These are phyloP conservation scores for Cyclocybe cylindracea DNA, from an alignment of 768 basidiomycete species.

Conservation along the genomic window DNA sequence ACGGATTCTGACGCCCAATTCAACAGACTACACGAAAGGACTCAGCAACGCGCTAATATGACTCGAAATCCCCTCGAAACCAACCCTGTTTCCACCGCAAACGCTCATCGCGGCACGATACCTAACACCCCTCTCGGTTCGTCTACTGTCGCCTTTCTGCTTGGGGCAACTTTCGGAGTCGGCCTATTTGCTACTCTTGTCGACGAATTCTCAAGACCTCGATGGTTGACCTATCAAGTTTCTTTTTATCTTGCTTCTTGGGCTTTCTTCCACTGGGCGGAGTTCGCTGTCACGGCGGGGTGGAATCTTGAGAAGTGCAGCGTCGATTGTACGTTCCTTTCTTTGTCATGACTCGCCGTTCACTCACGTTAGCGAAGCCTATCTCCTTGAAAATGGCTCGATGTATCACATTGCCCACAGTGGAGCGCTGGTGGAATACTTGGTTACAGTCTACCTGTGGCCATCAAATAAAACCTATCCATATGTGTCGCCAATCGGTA, in stretches of 20 bases:
- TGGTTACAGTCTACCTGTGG: constrained; percentile 65
- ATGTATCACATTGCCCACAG: constrained; percentile 86
- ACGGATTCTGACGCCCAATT: constrained; percentile 22
- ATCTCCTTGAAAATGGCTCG: constrained; percentile 86
- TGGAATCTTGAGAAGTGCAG: constrained; percentile 94
- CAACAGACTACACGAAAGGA: constrained; percentile 38
- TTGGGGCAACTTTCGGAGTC: constrained; percentile 71
- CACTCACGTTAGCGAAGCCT: constrained; percentile 55
- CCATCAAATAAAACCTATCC: constrained; percentile 62
- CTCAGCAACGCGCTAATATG: constrained; percentile 40
- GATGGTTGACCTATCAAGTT: constrained; percentile 76
- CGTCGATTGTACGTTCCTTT: constrained; percentile 76
- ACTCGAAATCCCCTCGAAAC: constrained; percentile 50
- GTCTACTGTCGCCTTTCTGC: constrained; percentile 78
- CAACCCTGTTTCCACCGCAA: constrained; percentile 37
- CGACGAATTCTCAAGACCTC: constrained; percentile 44
- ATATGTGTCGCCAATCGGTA: constrained; percentile 64
- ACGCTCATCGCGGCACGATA: constrained; percentile 52
- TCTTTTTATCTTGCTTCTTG: constrained; percentile 84
- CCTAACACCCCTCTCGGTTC: constrained; percentile 90
- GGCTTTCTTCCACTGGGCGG: constrained; percentile 90
- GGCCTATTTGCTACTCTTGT: constrained; percentile 51
- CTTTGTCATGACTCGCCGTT: not conserved
- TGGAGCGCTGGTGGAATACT: constrained; percentile 77
- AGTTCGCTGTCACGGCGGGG: constrained; percentile 93